Percentiles rank a stretch among this genome's conserved stretches.
phyloP scores from a whole-genome alignment of 352 stramenopile genomes.

The Phytophthora citrophthora region DNA sequence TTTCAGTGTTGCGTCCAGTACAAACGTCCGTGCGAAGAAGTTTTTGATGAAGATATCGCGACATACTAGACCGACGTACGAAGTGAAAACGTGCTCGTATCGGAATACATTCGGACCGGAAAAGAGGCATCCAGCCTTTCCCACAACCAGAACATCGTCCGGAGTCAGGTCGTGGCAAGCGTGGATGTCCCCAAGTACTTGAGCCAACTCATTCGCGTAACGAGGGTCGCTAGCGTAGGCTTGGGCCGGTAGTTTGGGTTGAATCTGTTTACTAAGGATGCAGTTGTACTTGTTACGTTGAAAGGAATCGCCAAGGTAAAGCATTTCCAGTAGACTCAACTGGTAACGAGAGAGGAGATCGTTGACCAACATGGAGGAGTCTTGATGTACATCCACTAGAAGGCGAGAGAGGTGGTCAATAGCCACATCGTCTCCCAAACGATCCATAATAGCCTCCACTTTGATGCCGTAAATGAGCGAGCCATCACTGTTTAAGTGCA shows the following conservation, averaged over 20 bases:
- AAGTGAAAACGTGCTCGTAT: constrained; percentile 95
- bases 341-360: constrained; percentile 96
- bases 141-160: constrained; percentile 96
- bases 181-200: constrained; percentile 94
- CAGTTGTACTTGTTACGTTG: constrained; percentile 98
- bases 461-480: constrained; percentile 88
- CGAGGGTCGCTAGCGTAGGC: constrained; percentile 95
- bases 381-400: constrained; percentile 97
- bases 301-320: constrained; percentile 95
- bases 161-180: constrained; percentile 94
- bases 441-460: constrained; percentile 97
- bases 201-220: constrained; percentile 97
- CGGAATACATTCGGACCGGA: constrained; percentile 95
- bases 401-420: constrained; percentile 96
- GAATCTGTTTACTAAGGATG: constrained; percentile 97
- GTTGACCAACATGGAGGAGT: constrained; percentile 96
- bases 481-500: constrained; percentile 81
- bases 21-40: constrained; percentile 96
- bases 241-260: constrained; percentile 93
- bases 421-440: constrained; percentile 95
- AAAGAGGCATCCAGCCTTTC: constrained; percentile 93
- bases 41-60: constrained; percentile 98
- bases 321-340: constrained; percentile 94
- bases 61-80: constrained; percentile 96
- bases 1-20: constrained; percentile 96